These are phyloP conservation scores for Tetradesmus obliquus DNA, from an alignment of 139 green algal genomes.

Conservation along the genomic window DNA sequence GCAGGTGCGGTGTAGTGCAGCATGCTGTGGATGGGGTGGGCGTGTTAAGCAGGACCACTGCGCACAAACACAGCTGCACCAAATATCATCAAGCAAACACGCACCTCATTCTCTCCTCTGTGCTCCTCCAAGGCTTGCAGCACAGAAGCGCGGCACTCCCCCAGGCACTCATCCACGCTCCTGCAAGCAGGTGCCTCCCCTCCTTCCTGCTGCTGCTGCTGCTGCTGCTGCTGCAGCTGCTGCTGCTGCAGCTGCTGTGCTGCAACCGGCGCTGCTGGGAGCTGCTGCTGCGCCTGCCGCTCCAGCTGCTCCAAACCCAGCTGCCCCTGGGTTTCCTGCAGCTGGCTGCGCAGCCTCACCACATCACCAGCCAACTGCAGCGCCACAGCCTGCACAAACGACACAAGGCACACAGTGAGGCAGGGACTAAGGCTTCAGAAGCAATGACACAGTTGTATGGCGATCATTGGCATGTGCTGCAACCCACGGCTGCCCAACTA, in stretches of 20 bases:
- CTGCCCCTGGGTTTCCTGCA: conserved; percentile 21
- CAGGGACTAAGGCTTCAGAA: too few species aligned
- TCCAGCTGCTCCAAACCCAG: not conserved
- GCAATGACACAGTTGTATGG: too few species aligned
- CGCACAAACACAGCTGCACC: too few species aligned
- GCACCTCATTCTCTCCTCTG: conserved; percentile 1
- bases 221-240: not conserved
- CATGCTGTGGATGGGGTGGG: not conserved
- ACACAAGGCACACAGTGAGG: too few species aligned
- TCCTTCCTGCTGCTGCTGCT: conserved; percentile 1
- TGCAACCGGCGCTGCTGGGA: not conserved
- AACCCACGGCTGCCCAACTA: too few species aligned
- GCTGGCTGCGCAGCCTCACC: not conserved
- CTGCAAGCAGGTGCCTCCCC: not conserved
- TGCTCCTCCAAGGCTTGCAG: not conserved
- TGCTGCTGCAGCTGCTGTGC: not conserved
- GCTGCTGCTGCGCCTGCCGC: not conserved
- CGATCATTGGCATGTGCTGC: too few species aligned
- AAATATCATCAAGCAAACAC: not conserved
- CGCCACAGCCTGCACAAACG: not conserved
- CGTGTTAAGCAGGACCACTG: too few species aligned
- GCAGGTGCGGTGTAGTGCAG: not conserved
- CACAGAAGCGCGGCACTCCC: not conserved
- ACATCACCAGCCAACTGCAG: conserved; percentile 21
- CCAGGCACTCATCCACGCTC: not conserved